Evolutionary conservation across 2,329 filamentous ascomycete species (phyloP).

Genomic region (Dactylellina leptospora): DNA sequence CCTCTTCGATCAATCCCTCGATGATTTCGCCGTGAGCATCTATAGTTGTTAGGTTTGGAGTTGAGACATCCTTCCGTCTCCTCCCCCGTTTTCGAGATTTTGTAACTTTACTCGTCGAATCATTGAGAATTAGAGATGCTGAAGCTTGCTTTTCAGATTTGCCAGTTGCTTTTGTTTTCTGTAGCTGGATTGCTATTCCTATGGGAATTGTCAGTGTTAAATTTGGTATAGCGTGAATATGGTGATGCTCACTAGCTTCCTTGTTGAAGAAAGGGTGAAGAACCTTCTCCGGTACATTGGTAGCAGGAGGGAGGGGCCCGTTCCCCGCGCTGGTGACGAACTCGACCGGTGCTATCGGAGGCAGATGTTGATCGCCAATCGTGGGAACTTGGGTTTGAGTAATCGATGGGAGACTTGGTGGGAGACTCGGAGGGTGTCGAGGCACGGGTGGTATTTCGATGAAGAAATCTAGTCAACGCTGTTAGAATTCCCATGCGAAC

Average conservation of each 20-base stretch:
- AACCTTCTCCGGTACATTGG: slow-evolving; percentile 19
- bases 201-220: not conserved
- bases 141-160: slow-evolving; percentile 29
- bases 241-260: slow-evolving; percentile 25
- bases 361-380: not conserved
- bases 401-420: not conserved
- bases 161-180: slow-evolving; percentile 22
- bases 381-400: not conserved
- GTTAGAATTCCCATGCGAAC: slow-evolving; percentile 1
- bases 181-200: slow-evolving; percentile 35
- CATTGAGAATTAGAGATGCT: slow-evolving; percentile 1
- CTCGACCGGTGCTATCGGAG: not conserved
- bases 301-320: not conserved
- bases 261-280: slow-evolving; percentile 47
- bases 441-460: slow-evolving; percentile 34
- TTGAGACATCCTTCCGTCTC: slow-evolving; percentile 14
- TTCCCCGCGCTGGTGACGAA: slow-evolving; percentile 6
- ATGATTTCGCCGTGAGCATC: slow-evolving; percentile 5
- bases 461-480: slow-evolving; percentile 36
- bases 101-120: slow-evolving; percentile 25
- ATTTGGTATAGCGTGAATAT: not conserved
- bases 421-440: slow-evolving; percentile 1
- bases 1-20: slow-evolving; percentile 10
- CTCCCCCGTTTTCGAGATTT: slow-evolving; percentile 32
- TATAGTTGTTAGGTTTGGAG: not conserved